Base-by-base conservation (phyloP, 495 filamentous ascomycete genomes). In the Daldinia caldariorum region DNA sequence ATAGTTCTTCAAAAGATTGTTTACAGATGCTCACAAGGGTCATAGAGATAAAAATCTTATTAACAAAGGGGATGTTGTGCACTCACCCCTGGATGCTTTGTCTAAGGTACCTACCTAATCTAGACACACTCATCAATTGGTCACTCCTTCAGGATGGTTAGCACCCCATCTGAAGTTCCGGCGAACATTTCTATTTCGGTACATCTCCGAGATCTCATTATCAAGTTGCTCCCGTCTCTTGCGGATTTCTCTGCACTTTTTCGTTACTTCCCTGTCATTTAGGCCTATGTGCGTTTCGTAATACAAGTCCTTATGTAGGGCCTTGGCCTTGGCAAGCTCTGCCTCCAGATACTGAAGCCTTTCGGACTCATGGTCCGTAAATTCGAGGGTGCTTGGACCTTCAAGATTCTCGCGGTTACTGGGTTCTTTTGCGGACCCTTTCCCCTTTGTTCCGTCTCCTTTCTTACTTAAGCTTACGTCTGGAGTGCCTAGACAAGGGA, bases 111-210 rank as follows among this genome's bases (percentile, higher is more conserved):
- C 18, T 22, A 4, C 26, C 26, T 26, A 1, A 26, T 26, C 26
- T 26, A 26, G 26, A 26, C 8, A 18, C 43, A 22, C 20, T 67
- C 29, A 72, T 63, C 63, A 75, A 18, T 65, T 71, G 14, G 12
- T 10, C 3, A 72, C 0, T 4, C 63, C 63, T 0, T 29, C 9
- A 0, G 59, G 14, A 8, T 65, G 0, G 53, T 73, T 73, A 0
- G 66, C 63, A 13, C 73, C 66, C 45, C 22, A 39, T 14, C 72
- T 22, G 26, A 72, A 68, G 7, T 45, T 47, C 34, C 64, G 66
- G 1, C 73, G 63, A 13, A 70, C 67, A 31, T 58, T 18, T 22
- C 66, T 58, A 0, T 47, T 35, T 2, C 51, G 26, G 5, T 9
- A 55, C 0, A 71, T 62, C n/a, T 47, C 0, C 0, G 41, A 31